A percentile compares a stretch with the other conserved stretches of the same genome.
Evolutionary conservation across 768 basidiomycete species (phyloP).

Genomic region (Russula dissimulans): DNA sequence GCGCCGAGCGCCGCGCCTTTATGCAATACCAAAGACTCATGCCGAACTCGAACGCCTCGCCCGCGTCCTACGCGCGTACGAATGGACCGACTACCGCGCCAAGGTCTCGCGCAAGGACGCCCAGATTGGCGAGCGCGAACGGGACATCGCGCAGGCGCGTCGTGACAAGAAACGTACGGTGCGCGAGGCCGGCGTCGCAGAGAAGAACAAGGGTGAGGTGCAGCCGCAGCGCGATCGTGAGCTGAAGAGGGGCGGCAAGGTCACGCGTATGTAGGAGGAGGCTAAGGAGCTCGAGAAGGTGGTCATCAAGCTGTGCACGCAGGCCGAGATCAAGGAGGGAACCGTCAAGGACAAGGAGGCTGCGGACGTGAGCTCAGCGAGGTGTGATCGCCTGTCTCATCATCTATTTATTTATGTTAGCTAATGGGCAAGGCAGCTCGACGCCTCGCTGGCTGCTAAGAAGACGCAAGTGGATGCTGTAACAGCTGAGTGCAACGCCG

Average conservation of each 20-base stretch:
- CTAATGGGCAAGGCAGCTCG: slow-evolving; percentile 37
- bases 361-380: slow-evolving; percentile 50
- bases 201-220: slow-evolving; percentile 58
- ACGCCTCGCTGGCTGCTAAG: slow-evolving; percentile 49
- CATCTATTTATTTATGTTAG: background rate
- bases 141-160: slow-evolving; percentile 38
- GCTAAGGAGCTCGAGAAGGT: slow-evolving; percentile 71
- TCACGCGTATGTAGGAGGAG: slow-evolving; percentile 76
- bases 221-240: slow-evolving; percentile 75
- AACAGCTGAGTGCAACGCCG: slow-evolving; percentile 42
- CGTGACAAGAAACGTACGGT: slow-evolving; percentile 41
- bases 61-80: slow-evolving; percentile 75
- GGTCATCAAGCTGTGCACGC: slow-evolving; percentile 73
- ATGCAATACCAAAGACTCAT: slow-evolving; percentile 79
- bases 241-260: slow-evolving; percentile 85
- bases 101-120: slow-evolving; percentile 45
- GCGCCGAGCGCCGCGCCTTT: slow-evolving; percentile 80
- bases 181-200: slow-evolving; percentile 52
- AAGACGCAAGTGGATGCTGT: slow-evolving; percentile 47
- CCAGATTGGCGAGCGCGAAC: slow-evolving; percentile 43
- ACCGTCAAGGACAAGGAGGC: slow-evolving; percentile 73
- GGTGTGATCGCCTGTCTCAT: slow-evolving; percentile 32
- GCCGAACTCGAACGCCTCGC: slow-evolving; percentile 82
- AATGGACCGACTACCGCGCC: slow-evolving; percentile 63
- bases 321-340: slow-evolving; percentile 71